Base-by-base conservation (phyloP, 768 basidiomycete species). In the Terana coerulea region DNA sequence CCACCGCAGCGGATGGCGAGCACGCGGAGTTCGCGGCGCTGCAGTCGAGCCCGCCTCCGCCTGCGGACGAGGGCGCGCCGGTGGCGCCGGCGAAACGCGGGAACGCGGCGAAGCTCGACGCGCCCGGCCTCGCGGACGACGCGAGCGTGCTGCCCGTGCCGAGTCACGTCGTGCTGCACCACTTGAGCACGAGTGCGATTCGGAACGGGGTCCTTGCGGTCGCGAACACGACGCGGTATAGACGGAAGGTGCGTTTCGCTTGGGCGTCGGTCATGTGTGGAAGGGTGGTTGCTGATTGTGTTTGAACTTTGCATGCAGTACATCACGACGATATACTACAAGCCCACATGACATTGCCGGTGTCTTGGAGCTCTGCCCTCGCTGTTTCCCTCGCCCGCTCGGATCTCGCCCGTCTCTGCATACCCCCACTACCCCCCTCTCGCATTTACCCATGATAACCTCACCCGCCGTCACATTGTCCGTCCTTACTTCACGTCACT, bases 151-250 rank as follows among this genome's bases (percentile, higher is more conserved):
- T 98, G 56, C 88, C 95, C 14, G 91, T 97, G 19, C 95, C 95
- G 19, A 88, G 84, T 31, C 95, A 98, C 71, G 91, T 92, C 31
- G 92, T 98, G 21, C 72, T 98, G 57, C 93, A 97, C 60, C 95
- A 98, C 68, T 69, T 98, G 61, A 91, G 91, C 55, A 97, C 95
- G 55, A 95, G 92, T 61, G 94, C 95, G 46, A 98, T 98, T 55
- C 78, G 84, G 68, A 94, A 94, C 66, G 94, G 92, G 6, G 91
- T 95, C 40, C 69, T 98, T 43, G 94, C 93, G 33, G 93, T 98
- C 5, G 94, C 86, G 24, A 91, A 83, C 53, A 98, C 95, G 51
- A 93, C 86, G 45, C 74, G 95, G 64, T 98, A 97, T 73, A 75
- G 84, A 69, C 82, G 88, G 73, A 98, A 95, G 86, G 91, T 91